A percentile compares a stretch with the other conserved stretches of the same genome.
phyloP scores from a whole-genome alignment of 768 basidiomycete genomes.

The Russula griseocarnosa region DNA sequence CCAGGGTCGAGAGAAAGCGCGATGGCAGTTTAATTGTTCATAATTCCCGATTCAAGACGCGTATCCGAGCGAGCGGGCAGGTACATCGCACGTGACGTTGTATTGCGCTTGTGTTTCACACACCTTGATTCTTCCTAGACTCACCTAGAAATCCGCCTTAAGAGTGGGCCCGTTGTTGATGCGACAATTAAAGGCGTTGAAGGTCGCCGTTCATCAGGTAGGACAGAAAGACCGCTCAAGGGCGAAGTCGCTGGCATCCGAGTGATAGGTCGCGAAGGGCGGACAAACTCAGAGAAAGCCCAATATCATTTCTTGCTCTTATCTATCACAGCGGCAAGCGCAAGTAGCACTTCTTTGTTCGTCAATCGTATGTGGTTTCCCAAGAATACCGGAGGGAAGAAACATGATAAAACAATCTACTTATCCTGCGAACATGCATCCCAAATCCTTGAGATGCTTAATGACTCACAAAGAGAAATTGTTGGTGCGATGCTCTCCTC shows the following conservation, averaged over 20 bases:
- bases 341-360: neutral
- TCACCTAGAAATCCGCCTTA: neutral
- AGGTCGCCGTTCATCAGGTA: conserved; percentile 10
- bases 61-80: neutral
- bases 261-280: conserved; percentile 20
- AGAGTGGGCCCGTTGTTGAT: neutral
- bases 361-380: conserved; percentile 21
- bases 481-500: conserved; percentile 19
- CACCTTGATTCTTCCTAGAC: conserved; percentile 1
- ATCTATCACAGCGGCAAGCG: neutral
- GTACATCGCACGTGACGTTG: neutral
- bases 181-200: neutral
- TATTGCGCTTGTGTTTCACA: too few species aligned
- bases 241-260: conserved; percentile 5
- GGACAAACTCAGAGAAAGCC: conserved; percentile 8
- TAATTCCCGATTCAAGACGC: conserved; percentile 19
- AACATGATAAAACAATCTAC: neutral
- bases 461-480: conserved; percentile 13
- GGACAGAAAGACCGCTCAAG: neutral
- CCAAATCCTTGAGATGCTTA: neutral
- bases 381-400: neutral
- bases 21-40: conserved; percentile 6
- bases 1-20: neutral
- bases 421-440: neutral
- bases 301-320: conserved; percentile 9